A percentile compares a stretch with the other conserved stretches of the same genome.
phyloP scores from a whole-genome alignment of 1,139 yeast species.

The Saccharomyces hybrid region DNA sequence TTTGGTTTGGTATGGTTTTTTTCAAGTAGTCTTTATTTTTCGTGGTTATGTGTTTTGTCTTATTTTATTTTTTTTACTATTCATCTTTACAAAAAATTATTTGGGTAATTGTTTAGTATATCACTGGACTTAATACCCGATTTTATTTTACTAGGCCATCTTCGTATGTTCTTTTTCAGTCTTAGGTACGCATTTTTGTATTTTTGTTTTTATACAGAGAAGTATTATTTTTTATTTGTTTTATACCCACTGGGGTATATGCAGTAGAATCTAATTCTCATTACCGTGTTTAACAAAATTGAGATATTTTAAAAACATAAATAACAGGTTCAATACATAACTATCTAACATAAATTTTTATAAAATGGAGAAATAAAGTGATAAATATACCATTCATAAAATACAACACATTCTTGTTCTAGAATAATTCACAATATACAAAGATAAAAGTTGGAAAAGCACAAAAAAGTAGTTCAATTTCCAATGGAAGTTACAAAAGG shows the following conservation, averaged over 20 bases:
- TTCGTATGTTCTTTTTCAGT: neutral
- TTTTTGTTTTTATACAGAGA: neutral
- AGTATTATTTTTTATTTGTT: neutral
- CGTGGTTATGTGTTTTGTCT: neutral
- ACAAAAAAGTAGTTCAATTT: neutral
- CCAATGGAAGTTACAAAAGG: neutral
- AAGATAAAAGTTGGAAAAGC: neutral
- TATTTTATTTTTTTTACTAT: neutral
- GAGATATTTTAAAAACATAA: neutral
- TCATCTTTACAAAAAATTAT: no score
- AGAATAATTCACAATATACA: neutral
- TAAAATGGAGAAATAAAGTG: conserved; percentile 1
- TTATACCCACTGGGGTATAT: neutral
- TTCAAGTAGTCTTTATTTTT: neutral
- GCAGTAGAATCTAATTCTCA: neutral
- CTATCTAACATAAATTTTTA: neutral
- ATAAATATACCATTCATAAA: conserved; percentile 13
- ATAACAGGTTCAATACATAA: neutral
- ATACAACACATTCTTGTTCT: neutral
- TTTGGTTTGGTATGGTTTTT: neutral
- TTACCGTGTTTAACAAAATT: neutral
- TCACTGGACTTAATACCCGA: no score
- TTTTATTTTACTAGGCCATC: no score
- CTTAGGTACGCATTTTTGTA: neutral
- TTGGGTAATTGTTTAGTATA: no score